Conservation (phyloP, 2,329 filamentous ascomycete species). For the Colletotrichum echinochloae region DNA sequence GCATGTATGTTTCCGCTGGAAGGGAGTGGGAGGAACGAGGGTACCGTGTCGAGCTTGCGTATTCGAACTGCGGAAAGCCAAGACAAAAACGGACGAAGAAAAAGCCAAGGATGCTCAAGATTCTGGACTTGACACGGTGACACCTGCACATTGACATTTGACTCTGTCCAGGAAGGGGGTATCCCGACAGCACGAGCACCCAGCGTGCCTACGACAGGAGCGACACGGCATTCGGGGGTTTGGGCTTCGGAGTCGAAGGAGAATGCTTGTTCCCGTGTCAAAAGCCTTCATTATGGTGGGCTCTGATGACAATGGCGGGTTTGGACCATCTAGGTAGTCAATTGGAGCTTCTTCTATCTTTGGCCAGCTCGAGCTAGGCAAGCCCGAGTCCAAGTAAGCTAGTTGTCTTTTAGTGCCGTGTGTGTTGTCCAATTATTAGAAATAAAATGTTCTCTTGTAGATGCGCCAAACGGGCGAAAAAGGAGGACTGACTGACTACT, state of each 20-base stretch:
- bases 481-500: neutral
- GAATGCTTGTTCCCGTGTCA: slow-evolving; percentile 34
- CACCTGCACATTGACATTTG: slow-evolving; percentile 26
- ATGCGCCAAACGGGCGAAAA: slow-evolving; percentile 3
- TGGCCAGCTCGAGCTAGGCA: slow-evolving; percentile 29
- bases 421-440: slow-evolving; percentile 23
- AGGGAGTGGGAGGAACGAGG: slow-evolving; percentile 38
- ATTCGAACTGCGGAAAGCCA: slow-evolving; percentile 23
- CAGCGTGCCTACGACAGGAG: neutral
- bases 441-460: slow-evolving; percentile 28
- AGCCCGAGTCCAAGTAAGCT: slow-evolving; percentile 16
- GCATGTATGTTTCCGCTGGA: slow-evolving; percentile 32
- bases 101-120: slow-evolving; percentile 14
- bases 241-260: slow-evolving; percentile 15
- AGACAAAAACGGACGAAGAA: slow-evolving; percentile 41
- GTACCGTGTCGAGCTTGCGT: slow-evolving; percentile 10
- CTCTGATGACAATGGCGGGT: slow-evolving; percentile 22
- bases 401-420: neutral
- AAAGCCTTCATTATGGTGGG: slow-evolving; percentile 21
- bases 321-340: neutral
- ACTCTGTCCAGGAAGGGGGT: slow-evolving; percentile 10
- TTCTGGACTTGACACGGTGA: slow-evolving; percentile 26
- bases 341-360: slow-evolving; percentile 37
- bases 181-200: slow-evolving; percentile 14
- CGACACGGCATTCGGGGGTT: slow-evolving; percentile 1